Conservation (phyloP, 148 eudicot species). For the Polygonum maritimum region DNA sequence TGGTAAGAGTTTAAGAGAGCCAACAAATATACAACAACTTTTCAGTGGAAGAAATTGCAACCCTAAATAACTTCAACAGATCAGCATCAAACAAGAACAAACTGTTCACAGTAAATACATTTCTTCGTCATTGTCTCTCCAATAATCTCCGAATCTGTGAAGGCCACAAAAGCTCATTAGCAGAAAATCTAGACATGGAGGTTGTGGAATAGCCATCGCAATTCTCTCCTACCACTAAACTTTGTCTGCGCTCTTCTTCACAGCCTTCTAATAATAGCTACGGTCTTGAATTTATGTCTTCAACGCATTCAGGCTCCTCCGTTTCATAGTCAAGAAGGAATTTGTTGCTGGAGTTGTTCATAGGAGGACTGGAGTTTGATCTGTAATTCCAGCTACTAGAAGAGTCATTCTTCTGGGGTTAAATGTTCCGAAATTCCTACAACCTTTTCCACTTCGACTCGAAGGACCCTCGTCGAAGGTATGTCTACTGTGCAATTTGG, state of each 20-base stretch:
- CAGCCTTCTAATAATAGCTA: not conserved
- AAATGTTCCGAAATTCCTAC: not conserved
- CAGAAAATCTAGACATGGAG: not conserved
- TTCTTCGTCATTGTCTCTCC: not conserved
- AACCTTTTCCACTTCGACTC: not conserved
- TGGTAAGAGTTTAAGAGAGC: not conserved
- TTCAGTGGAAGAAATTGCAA: not conserved
- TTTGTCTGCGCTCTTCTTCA: not conserved
- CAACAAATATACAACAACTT: not conserved
- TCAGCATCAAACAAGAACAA: not conserved
- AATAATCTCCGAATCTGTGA: not conserved
- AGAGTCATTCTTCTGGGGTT: not conserved
- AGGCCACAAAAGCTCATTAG: not conserved
- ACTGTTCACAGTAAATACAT: not conserved
- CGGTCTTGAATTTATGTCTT: not conserved
- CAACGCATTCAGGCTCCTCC: not conserved
- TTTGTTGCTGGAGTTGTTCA: not conserved
- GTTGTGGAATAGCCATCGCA: not conserved
- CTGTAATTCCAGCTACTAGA: not conserved
- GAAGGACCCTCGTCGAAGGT: no score
- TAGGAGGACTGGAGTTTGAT: not conserved
- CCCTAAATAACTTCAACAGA: not conserved
- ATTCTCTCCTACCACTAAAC: not conserved
- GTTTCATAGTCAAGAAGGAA: conserved; percentile 9
- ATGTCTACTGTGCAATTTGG: no score